These are phyloP conservation scores for Erodium texanum DNA, from an alignment of 441 rosid species.

Conservation along the genomic window DNA sequence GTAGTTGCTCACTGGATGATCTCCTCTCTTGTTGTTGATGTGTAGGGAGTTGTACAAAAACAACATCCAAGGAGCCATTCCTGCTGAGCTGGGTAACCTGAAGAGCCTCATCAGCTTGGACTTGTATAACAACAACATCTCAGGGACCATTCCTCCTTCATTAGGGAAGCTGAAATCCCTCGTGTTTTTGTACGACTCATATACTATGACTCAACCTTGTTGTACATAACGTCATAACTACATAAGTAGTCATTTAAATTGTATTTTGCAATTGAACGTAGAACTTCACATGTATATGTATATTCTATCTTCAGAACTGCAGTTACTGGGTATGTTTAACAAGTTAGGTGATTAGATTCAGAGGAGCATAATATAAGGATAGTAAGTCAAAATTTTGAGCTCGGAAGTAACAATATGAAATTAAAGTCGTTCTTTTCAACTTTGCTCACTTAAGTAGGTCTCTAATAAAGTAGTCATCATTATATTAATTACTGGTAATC, in stretches of 20 bases:
- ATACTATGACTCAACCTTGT: not conserved
- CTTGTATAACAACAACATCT: conserved; percentile 74
- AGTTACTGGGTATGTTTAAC: not conserved
- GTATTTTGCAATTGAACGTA: not conserved
- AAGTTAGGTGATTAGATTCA: not conserved
- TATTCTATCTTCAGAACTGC: not conserved
- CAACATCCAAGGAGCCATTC: conserved; percentile 74
- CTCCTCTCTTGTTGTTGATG: not conserved
- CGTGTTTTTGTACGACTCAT: conserved; percentile 68
- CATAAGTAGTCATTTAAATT: not conserved
- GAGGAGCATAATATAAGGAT: not conserved
- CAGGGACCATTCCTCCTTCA: conserved; percentile 65
- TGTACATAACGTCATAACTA: too few species aligned
- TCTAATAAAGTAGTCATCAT: too few species aligned
- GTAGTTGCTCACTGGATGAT: too few species aligned
- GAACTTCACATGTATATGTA: not conserved
- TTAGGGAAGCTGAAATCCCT: conserved; percentile 78
- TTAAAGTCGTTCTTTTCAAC: not conserved
- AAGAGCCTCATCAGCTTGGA: conserved; percentile 90
- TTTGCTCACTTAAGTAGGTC: too few species aligned
- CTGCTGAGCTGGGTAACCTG: conserved; percentile 68
- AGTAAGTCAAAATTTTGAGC: too few species aligned
- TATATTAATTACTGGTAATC: too few species aligned
- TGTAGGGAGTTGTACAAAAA: conserved; percentile 88
- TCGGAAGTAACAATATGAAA: not conserved